These are phyloP conservation scores for Suhomyces ambrosiae DNA, from an alignment of 1,139 yeast species.

Conservation along the genomic window DNA sequence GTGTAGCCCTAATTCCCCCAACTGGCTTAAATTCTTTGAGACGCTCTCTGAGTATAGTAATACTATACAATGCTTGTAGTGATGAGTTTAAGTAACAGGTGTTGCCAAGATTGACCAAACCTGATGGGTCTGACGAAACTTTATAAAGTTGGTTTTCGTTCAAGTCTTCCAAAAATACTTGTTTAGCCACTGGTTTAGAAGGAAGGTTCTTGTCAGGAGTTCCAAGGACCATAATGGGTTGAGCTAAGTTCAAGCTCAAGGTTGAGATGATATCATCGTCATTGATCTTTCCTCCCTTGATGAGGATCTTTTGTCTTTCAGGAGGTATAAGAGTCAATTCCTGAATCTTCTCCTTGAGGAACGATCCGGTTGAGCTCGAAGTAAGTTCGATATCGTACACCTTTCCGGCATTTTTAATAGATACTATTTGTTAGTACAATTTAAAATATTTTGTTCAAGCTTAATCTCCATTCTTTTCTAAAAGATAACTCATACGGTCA, in stretches of 20 bases:
- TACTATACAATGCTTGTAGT: conserved; percentile 72
- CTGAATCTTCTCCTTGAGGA: conserved; percentile 70
- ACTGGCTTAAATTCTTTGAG: conserved; percentile 20
- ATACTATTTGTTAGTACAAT: conserved; percentile 35
- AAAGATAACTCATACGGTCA: too few relatives aligned
- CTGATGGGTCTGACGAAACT: conserved; percentile 65
- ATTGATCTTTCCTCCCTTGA: conserved; percentile 84
- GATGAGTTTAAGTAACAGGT: conserved; percentile 94
- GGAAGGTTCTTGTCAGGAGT: conserved; percentile 77
- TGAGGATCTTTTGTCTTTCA: conserved; percentile 84
- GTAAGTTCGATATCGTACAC: conserved; percentile 68
- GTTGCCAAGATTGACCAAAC: conserved; percentile 85
- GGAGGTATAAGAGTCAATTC: conserved; percentile 79
- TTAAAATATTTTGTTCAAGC: neutral
- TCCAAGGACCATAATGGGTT: conserved; percentile 86
- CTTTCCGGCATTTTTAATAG: conserved; percentile 85
- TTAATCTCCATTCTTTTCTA: too few relatives aligned
- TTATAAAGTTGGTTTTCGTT: conserved; percentile 45
- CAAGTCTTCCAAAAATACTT: conserved; percentile 71
- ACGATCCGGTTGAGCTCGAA: conserved; percentile 59
- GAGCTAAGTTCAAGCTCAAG: conserved; percentile 62
- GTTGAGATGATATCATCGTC: conserved; percentile 59
- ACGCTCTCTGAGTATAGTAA: conserved; percentile 56
- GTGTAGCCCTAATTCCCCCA: conserved; percentile 49
- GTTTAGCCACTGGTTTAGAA: conserved; percentile 55